These are phyloP conservation scores for Fennellomyces sp. DNA, from an alignment of 371 early-diverging fungal genomes.

Conservation along the genomic window DNA sequence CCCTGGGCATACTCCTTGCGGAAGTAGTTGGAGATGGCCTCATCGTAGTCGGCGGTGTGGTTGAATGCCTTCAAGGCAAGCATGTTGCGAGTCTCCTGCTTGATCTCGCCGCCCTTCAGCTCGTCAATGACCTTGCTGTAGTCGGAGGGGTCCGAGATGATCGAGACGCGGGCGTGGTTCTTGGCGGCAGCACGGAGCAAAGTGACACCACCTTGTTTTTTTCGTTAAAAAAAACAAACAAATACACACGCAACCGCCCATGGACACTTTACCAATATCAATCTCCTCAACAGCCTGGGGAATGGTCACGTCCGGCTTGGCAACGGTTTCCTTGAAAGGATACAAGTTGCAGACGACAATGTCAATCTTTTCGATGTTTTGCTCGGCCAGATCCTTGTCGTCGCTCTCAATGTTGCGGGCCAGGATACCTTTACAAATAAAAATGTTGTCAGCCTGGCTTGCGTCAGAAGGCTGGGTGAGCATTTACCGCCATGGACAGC, in stretches of 20 bases:
- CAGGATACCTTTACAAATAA: conserved; percentile 70
- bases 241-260: too few relatives aligned
- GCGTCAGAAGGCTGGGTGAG: too few relatives aligned
- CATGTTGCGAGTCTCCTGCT: conserved; percentile 60
- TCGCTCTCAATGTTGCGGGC: conserved; percentile 90
- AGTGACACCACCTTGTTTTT: conserved; percentile 97
- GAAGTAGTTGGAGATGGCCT: conserved; percentile 94
- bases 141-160: conserved; percentile 91
- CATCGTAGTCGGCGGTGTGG: conserved; percentile 95
- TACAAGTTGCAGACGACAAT: conserved; percentile 97
- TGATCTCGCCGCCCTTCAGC: conserved; percentile 56
- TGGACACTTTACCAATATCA: conserved; percentile 97
- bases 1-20: conserved; percentile 82
- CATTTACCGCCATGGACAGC: conserved; percentile 94
- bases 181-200: conserved; percentile 97
- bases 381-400: conserved; percentile 84
- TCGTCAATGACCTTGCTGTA: conserved; percentile 80
- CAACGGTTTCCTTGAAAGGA: conserved; percentile 95
- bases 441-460: too few relatives aligned
- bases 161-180: conserved; percentile 95
- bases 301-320: conserved; percentile 86
- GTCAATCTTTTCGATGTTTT: conserved; percentile 91
- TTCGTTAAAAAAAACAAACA: conserved; percentile 6
- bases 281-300: conserved; percentile 96
- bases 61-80: conserved; percentile 89